Percentiles rank a stretch among this genome's conserved stretches.
phyloP scores from a whole-genome alignment of 495 filamentous ascomycete species.

The Aspergillus ostianus region DNA sequence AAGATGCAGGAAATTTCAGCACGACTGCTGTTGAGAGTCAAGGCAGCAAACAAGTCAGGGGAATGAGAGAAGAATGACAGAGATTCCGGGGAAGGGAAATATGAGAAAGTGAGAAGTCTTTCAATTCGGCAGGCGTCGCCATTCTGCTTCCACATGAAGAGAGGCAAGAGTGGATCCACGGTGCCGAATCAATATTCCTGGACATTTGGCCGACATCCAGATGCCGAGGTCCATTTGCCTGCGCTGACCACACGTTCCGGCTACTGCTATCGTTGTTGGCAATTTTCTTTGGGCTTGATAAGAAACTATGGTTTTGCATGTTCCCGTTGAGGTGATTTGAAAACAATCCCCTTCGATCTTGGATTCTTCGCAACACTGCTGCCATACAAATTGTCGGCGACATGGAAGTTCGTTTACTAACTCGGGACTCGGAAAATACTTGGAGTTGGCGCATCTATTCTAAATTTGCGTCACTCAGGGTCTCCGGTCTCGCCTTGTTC shows the following conservation, averaged over 20 bases:
- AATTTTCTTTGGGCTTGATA: no score
- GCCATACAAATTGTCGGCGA: neutral
- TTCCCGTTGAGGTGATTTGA: no score
- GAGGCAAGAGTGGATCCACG: constrained; percentile 35
- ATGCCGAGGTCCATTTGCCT: constrained; percentile 36
- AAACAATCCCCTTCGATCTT: no score
- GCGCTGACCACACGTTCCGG: neutral
- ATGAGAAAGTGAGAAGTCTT: constrained; percentile 16
- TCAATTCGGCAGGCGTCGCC: constrained; percentile 13
- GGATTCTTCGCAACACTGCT: neutral
- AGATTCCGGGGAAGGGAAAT: constrained; percentile 11
- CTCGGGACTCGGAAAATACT: constrained; percentile 4
- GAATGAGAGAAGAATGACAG: constrained; percentile 7
- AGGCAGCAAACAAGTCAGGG: neutral
- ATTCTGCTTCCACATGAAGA: constrained; percentile 33
- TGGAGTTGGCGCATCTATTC: neutral
- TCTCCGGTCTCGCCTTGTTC: neutral
- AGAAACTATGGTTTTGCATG: no score
- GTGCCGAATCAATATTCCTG: constrained; percentile 23
- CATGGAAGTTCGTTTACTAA: neutral
- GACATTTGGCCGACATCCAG: constrained; percentile 20
- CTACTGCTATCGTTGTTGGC: neutral
- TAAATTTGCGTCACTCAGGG: neutral
- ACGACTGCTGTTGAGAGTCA: neutral
- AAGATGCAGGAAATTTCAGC: constrained; percentile 1